phyloP scores from a whole-genome alignment of 1,139 yeast genomes.

The Suhomyces atakaporum region DNA sequence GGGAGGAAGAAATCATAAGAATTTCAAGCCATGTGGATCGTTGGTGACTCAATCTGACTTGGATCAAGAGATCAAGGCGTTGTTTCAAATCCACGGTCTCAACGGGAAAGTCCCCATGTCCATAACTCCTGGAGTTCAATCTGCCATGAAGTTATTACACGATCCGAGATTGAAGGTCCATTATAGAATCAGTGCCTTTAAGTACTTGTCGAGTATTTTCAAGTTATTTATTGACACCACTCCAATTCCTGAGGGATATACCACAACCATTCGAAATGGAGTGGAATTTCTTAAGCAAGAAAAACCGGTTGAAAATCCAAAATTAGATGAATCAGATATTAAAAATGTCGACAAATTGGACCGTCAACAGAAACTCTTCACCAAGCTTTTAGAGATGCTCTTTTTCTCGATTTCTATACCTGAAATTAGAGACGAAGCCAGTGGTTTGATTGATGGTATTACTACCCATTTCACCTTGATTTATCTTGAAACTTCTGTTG shows the following conservation, averaged over 20 bases:
- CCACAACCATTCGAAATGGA: slow-evolving; percentile 41
- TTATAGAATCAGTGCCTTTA: slow-evolving; percentile 76
- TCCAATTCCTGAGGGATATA: slow-evolving; percentile 60
- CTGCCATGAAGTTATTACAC: slow-evolving; percentile 69
- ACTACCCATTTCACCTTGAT: slow-evolving; percentile 79
- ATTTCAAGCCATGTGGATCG: slow-evolving; percentile 71
- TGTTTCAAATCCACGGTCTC: slow-evolving; percentile 72
- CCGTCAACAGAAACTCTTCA: slow-evolving; percentile 61
- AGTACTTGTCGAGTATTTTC: slow-evolving; percentile 66
- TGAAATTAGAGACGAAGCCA: slow-evolving; percentile 73
- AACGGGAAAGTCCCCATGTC: slow-evolving; percentile 64
- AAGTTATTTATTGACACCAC: slow-evolving; percentile 69
- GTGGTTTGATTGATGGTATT: slow-evolving; percentile 58
- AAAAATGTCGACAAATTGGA: slow-evolving; percentile 53
- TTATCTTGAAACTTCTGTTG: slow-evolving; percentile 71
- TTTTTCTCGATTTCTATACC: slow-evolving; percentile 77
- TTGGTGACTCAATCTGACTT: slow-evolving; percentile 58
- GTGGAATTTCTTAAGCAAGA: slow-evolving; percentile 54
- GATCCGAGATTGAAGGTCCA: slow-evolving; percentile 66
- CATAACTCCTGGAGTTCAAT: slow-evolving; percentile 77
- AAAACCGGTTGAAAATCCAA: slow-evolving; percentile 35
- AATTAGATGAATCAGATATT: slow-evolving; percentile 45
- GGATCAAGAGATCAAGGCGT: slow-evolving; percentile 69
- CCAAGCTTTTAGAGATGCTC: slow-evolving; percentile 64
- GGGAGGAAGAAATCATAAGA: slow-evolving; percentile 93